Base-by-base conservation (phyloP, 305 asterid genomes). In the Fraxinus sp. region DNA sequence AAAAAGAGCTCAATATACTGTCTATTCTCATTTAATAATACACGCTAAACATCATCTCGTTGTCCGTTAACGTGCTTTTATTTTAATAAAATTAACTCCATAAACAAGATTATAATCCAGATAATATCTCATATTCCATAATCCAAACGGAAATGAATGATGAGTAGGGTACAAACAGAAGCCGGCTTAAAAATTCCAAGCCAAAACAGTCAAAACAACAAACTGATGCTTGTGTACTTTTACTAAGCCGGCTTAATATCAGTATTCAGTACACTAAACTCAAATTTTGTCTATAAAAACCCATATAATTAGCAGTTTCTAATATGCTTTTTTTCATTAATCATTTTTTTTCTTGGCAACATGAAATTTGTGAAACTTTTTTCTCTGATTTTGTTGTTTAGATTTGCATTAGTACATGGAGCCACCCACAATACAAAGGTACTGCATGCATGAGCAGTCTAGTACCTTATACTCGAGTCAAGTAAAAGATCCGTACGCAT, bases 101-200 rank as follows among this genome's bases (percentile, higher is more conserved):
- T 57, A 57, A 57, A 57, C 68, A 57, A 1, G 26, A 11, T 10
- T 66, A 66, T 22, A 66, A 8, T 22, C 35, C 18, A 66, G n/a
- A 66, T 16, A 24, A 24, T 16, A 46, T 57, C 57, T 79, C 62
- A 30, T 33, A 37, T 14, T 39, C 14, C 57, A 66, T 33, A 68
- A 18, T 44, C 82, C 74, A 78, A 68, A 77, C 57, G 35, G 70
- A 57, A 57, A 68, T 35, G 70, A 66, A 83, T 84, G 5, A 7
- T 18, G 33, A 46, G 11, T 32, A 77, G 77, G 73, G 26, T 57
- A 41, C 78, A 71, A 75, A 83, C 71, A 80, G 85, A 82, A 83
- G 85, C 91, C 86, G 89, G 88, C 89, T 55, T 13, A 1, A 62
- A 52, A 68, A 9, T 79, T 71, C 81, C 87, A 87, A 87, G 74